A percentile compares a stretch with the other conserved stretches of the same genome.
These are phyloP conservation scores for Cairneyella variabilis DNA, from an alignment of 495 filamentous ascomycete species.

Conservation along the genomic window DNA sequence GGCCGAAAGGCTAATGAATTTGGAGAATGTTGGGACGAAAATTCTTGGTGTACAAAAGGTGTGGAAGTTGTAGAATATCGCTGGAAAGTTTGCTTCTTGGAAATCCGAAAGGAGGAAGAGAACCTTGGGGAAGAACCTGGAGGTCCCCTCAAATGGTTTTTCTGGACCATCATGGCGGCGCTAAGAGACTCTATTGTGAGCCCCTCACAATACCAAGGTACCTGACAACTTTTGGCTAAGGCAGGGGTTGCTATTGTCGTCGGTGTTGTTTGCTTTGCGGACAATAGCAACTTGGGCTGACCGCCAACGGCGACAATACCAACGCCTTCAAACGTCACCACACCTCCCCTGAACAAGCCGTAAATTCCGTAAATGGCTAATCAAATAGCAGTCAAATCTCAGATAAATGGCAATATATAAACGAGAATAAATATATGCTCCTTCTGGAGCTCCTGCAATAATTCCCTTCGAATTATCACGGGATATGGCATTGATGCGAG, in stretches of 20 bases:
- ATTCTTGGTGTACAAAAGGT: neutral
- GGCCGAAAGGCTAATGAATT: no score
- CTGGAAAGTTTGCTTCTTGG: neutral
- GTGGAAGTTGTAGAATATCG: no score
- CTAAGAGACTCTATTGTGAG: neutral
- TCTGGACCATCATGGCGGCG: neutral
- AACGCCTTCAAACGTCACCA: no score
- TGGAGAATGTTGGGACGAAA: neutral
- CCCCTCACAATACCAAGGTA: neutral
- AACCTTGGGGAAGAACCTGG: neutral
- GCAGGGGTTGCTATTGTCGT: no score
- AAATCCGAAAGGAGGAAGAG: neutral
- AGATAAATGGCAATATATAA: slow-evolving; percentile 14
- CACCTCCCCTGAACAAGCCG: no score
- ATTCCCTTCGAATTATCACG: slow-evolving; percentile 3
- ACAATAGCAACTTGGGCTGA: no score
- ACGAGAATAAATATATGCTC: slow-evolving; percentile 23
- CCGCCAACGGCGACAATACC: no score
- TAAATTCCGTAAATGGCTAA: no score
- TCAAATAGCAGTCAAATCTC: no score
- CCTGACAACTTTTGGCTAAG: no score
- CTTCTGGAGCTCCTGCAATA: slow-evolving; percentile 19
- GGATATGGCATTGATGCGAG: slow-evolving; percentile 17
- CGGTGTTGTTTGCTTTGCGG: no score
- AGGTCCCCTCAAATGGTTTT: neutral